phyloP scores from a whole-genome alignment of 2,329 filamentous ascomycete genomes.

The Helotiales sp. region DNA sequence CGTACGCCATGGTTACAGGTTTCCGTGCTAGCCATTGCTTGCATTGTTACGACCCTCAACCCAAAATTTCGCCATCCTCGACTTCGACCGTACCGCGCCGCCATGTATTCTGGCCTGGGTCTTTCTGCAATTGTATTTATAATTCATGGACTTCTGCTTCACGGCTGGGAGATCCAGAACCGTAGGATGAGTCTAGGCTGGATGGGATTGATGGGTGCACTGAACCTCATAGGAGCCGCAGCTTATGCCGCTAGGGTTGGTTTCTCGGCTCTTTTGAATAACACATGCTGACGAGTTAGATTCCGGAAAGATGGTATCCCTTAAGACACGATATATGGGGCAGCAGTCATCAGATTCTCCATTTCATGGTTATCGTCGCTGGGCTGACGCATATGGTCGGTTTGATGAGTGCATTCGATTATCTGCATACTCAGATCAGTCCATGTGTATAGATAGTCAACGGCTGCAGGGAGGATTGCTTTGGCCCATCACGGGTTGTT shows the following conservation, averaged over 20 bases:
- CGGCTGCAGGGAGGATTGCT: no score
- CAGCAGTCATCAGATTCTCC: constrained; percentile 41
- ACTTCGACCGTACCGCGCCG: constrained; percentile 32
- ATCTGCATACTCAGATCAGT: constrained; percentile 16
- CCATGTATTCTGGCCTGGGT: constrained; percentile 35
- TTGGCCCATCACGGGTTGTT: no score
- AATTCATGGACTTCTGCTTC: constrained; percentile 32
- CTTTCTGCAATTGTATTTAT: constrained; percentile 38
- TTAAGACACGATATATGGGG: constrained; percentile 37
- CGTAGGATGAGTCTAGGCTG: constrained; percentile 30
- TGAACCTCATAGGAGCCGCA: constrained; percentile 29
- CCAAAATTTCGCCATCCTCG: constrained; percentile 28
- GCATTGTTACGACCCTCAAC: constrained; percentile 41
- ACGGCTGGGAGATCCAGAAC: constrained; percentile 30
- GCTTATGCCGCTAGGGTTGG: constrained; percentile 22
- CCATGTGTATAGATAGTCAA: no score
- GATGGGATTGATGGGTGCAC: constrained; percentile 18
- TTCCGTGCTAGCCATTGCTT: constrained; percentile 43
- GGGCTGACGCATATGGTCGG: constrained; percentile 35
- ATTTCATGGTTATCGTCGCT: constrained; percentile 41
- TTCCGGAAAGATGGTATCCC: constrained; percentile 40
- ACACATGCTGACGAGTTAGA: constrained; percentile 15
- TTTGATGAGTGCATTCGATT: constrained; percentile 32
- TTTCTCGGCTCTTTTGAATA: not conserved
- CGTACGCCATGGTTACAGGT: no score